Base-by-base conservation (phyloP, 2,329 filamentous ascomycete species). In the Pseudogymnoascus sp. region DNA sequence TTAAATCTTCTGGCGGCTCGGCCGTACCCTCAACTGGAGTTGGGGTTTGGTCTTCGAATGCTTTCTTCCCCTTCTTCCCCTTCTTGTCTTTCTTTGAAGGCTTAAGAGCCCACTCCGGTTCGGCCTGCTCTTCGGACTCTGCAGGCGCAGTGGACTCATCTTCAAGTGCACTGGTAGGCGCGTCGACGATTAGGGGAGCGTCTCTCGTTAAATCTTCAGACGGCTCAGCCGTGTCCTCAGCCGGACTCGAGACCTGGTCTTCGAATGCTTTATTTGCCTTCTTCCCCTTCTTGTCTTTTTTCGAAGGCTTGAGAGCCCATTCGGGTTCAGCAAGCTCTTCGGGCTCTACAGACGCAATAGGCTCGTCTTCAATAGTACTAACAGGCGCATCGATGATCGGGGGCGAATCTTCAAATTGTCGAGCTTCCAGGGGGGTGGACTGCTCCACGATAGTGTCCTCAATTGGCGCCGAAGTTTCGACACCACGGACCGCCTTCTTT, bases 21-120 rank as follows among this genome's bases (percentile, higher is more conserved):
- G n/a, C 31, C 3, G 24, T 28, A 8, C 10, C 31, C n/a, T 61
- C 59, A 10, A 16, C 60, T 10, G 37, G 6, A 12, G 62, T 61
- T 8, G 11, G 6, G 22, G 19, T 10, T 22, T 24, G 28, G 33
- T 24, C 24, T 41, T 60, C 59, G 3, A 12, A 16, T 26, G 24
- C 12, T 26, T 38, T 24, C 33, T 60, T 41, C 31, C n/a, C 65
- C 70, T 79, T 78, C 71, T 79, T 80, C 7, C 72, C 66, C 63
- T 72, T 70, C 59, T 66, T 66, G 40, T 68, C 61, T 50, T 66
- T 67, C 26, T 28, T 59, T 65, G 63, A 65, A 6, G 40, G 40
- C 12, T 61, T 50, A 8, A 28, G 14, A 6, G 60, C 35, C 7
- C 8, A 50, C 33, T 33, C 37, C 2, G 40, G 14, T 41, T 61